These are phyloP conservation scores for Venturia carpophila DNA, from an alignment of 2,329 filamentous ascomycete species.

Conservation along the genomic window DNA sequence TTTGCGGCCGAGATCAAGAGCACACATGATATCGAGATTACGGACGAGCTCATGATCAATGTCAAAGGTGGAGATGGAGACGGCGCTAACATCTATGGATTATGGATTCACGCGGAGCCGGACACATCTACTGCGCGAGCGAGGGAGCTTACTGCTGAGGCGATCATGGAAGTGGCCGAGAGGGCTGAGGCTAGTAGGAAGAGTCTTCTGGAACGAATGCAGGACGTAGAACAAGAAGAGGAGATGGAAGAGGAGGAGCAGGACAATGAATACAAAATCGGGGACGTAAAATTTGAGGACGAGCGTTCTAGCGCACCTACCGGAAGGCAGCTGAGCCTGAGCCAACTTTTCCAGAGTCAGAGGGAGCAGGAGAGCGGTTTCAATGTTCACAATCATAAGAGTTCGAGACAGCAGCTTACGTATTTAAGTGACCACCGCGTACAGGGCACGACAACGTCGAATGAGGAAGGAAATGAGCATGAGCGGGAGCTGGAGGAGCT, in stretches of 20 bases:
- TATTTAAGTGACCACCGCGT: constrained; percentile 49
- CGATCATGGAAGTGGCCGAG: constrained; percentile 49
- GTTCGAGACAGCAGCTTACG: constrained; percentile 13
- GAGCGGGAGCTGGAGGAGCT: neutral
- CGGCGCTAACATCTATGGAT: constrained; percentile 42
- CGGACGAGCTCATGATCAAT: constrained; percentile 53
- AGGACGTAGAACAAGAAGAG: constrained; percentile 2
- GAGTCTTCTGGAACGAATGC: constrained; percentile 32
- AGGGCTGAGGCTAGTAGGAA: constrained; percentile 44
- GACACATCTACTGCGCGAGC: constrained; percentile 46
- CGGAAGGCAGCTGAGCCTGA: constrained; percentile 46
- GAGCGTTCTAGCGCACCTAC: constrained; percentile 38
- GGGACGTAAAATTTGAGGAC: constrained; percentile 30
- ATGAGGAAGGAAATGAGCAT: too few species aligned
- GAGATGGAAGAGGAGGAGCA: constrained; percentile 17
- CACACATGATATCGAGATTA: constrained; percentile 39
- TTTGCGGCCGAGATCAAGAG: constrained; percentile 38
- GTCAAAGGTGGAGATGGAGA: constrained; percentile 32
- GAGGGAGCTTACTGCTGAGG: constrained; percentile 44
- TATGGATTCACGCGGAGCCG: constrained; percentile 57
- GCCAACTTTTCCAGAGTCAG: constrained; percentile 49
- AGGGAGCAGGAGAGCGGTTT: constrained; percentile 44
- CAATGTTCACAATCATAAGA: constrained; percentile 41
- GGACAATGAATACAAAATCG: constrained; percentile 21
- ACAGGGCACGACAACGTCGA: constrained; percentile 28